A percentile compares a stretch with the other conserved stretches of the same genome.
These are phyloP conservation scores for Cordyceps militaris DNA, from an alignment of 2,329 filamentous ascomycete genomes.

Conservation along the genomic window DNA sequence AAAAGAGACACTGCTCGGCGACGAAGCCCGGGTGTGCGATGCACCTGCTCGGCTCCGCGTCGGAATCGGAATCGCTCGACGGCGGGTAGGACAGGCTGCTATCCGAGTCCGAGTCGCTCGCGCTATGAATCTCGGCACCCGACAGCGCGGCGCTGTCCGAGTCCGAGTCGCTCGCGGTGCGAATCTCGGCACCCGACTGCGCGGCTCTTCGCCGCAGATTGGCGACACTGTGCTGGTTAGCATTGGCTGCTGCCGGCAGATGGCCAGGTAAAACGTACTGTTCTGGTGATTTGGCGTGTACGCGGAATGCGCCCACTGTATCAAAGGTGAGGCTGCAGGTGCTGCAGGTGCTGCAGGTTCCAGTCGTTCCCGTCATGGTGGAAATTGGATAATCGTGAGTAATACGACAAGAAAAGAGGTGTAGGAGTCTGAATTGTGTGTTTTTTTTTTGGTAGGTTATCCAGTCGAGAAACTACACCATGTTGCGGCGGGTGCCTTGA, in stretches of 20 bases:
- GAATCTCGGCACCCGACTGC: conserved; percentile 9
- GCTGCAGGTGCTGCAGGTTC: conserved; percentile 1
- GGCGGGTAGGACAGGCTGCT: neutral
- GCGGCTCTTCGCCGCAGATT: conserved; percentile 10
- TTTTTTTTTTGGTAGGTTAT: neutral
- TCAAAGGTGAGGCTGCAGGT: conserved; percentile 5
- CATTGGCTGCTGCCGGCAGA: neutral
- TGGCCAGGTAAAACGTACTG: neutral
- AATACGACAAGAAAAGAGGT: neutral
- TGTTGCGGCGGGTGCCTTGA: neutral
- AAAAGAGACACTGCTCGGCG: conserved; percentile 33
- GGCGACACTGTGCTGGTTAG: conserved; percentile 1
- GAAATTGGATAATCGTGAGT: neutral
- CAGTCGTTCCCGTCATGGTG: conserved; percentile 2
- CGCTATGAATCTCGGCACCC: conserved; percentile 8
- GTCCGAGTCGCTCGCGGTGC: neutral
- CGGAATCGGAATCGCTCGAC: neutral
- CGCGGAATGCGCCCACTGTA: conserved; percentile 1
- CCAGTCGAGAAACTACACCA: neutral
- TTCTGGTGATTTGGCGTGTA: conserved; percentile 9
- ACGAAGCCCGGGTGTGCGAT: conserved; percentile 17
- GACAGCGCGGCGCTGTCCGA: conserved; percentile 4
- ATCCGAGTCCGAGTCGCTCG: neutral
- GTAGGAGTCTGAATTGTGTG: neutral
- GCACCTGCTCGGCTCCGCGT: neutral